Evolutionary conservation across 192 early-diverging fungal genomes (phyloP), one percentile per base, ranked within the genome.

Genomic region (Rhizophagus sp.): DNA sequence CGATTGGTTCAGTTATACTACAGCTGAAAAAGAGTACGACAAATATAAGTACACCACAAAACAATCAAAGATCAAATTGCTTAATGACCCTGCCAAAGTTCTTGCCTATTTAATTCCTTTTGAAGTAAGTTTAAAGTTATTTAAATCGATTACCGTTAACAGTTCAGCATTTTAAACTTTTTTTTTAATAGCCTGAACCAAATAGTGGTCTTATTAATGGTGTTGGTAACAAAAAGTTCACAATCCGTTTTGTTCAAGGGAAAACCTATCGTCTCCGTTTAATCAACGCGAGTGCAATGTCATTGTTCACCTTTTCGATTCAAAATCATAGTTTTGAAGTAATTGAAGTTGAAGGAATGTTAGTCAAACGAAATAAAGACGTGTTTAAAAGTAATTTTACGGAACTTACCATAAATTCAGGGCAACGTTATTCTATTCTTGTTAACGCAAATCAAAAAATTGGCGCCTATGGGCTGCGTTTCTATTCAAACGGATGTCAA

Each of bases 231-330:
- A 83, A 83, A 10, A 71, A 52, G 2, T 34, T 34, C 2, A 34
- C 33, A 39, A 82, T 93, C 52, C 67, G 74, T 36, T 92, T 96
- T 80, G 78, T 61, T 63, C 85, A 92, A 1, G 91, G 92, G 62
- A 94, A 92, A 83, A 93, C 89, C 11, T 95, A 95, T 84, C 90
- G 94, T 34, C 77, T 96, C 67, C 91, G 95, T 9, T 71, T 96
- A 50, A 90, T 96, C 85, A 92, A 91, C 81, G 91, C 93, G 89
- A 90, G 81, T 11, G 88, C 93, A 19, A 83, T 94, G 50, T 75
- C 91, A 19, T 91, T 88, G 79, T 91, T 91, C 83, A 85, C 87
- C 49, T 88, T 96, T 79, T 88, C 88, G n/a, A 93, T 96, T 57
- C 92, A 93, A 22, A 89, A 92, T 24, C 95, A 95, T 78, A 79